Conservation (phyloP, 257 asterid species). For the Striga asiatica region DNA sequence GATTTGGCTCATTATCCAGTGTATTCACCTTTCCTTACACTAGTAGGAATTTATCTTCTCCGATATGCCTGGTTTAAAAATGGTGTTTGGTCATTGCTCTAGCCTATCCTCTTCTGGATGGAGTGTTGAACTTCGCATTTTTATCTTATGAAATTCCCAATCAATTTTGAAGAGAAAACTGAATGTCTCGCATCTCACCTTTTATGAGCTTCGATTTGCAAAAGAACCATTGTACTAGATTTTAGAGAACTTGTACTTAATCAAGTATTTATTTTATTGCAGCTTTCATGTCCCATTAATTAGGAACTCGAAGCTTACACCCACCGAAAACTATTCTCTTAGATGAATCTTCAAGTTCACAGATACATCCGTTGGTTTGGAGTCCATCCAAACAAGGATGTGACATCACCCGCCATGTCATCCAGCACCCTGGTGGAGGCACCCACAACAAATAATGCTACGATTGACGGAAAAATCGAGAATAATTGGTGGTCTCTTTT, state of each 20-base stretch:
- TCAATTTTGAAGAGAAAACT: not conserved
- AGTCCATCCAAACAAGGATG: conserved; percentile 33
- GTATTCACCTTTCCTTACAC: too few relatives aligned
- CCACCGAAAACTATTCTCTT: conserved; percentile 9
- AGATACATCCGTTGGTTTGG: conserved; percentile 43
- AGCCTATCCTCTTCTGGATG: not conserved
- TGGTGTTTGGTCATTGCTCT: not conserved
- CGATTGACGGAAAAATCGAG: conserved; percentile 35
- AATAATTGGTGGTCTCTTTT: conserved; percentile 38
- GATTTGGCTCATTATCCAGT: too few relatives aligned
- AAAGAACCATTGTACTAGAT: not conserved
- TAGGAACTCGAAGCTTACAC: conserved; percentile 19
- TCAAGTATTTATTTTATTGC: conserved; percentile 10
- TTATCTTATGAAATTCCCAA: not conserved
- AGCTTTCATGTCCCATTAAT: not conserved
- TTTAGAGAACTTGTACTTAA: not conserved
- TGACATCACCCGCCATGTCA: conserved; percentile 29
- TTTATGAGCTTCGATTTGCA: not conserved
- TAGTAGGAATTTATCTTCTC: too few relatives aligned
- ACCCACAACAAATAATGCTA: conserved; percentile 26
- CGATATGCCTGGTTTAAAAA: too few relatives aligned
- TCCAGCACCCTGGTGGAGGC: conserved; percentile 24
- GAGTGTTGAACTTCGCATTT: not conserved
- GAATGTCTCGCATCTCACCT: not conserved
- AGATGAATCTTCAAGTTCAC: conserved; percentile 41